phyloP scores from a whole-genome alignment of 768 basidiomycete genomes.

The Mrakia frigida region DNA sequence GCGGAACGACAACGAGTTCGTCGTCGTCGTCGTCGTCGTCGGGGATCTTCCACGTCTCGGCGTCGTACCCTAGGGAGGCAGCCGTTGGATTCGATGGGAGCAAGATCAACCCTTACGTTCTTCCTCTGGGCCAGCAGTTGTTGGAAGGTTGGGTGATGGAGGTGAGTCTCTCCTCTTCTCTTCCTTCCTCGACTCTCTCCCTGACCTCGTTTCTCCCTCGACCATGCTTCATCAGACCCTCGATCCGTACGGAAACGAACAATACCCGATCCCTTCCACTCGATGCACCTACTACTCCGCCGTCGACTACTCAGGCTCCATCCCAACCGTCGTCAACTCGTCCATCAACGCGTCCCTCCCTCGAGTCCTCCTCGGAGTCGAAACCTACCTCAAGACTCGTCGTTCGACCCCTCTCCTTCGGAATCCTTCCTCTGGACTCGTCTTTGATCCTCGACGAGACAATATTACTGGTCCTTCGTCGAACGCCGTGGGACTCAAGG shows the following conservation, averaged over 20 bases:
- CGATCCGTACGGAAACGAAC: slow-evolving; percentile 89
- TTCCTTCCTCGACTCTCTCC: not conserved
- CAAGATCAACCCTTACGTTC: slow-evolving; percentile 69
- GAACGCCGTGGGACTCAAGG: slow-evolving; percentile 35
- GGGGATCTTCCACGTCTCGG: slow-evolving; percentile 72
- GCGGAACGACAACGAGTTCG: slow-evolving; percentile 32
- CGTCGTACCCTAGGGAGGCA: slow-evolving; percentile 52
- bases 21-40: slow-evolving; percentile 38
- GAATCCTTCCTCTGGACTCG: slow-evolving; percentile 58
- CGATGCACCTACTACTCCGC: slow-evolving; percentile 77
- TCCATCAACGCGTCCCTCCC: slow-evolving; percentile 76
- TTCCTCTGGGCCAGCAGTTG: slow-evolving; percentile 74
- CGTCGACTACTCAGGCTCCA: slow-evolving; percentile 77
- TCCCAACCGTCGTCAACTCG: slow-evolving; percentile 77
- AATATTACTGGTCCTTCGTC: slow-evolving; percentile 35
- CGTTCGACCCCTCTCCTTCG: slow-evolving; percentile 64
- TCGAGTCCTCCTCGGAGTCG: slow-evolving; percentile 64
- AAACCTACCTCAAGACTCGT: slow-evolving; percentile 62
- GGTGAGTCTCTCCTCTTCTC: not conserved
- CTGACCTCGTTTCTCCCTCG: not conserved
- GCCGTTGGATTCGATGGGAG: slow-evolving; percentile 55
- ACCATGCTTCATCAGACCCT: slow-evolving; percentile 89
- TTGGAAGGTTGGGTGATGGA: slow-evolving; percentile 80
- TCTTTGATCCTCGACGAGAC: not conserved
- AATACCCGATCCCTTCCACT: slow-evolving; percentile 89